Percentiles rank a stretch among this genome's conserved stretches.
phyloP scores from a whole-genome alignment of 2,329 filamentous ascomycete genomes.

The Xylariales sp. region DNA sequence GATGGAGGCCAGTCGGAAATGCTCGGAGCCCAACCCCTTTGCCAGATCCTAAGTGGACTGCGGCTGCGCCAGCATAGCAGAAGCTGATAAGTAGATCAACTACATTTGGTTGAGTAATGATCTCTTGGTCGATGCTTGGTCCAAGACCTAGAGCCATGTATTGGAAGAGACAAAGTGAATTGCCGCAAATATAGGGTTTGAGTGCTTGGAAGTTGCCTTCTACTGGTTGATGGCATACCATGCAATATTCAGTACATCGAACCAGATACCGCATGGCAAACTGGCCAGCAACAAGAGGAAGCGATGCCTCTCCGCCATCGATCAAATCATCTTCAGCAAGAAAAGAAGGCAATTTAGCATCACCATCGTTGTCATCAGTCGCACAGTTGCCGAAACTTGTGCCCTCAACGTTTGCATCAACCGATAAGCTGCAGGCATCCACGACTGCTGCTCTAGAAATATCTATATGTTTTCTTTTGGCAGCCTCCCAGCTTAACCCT shows the following conservation, averaged over 20 bases:
- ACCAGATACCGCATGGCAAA: constrained; percentile 74
- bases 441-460: too few species aligned
- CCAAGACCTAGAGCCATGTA: constrained; percentile 86
- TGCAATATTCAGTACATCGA: constrained; percentile 80
- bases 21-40: constrained; percentile 30
- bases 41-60: too few species aligned
- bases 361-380: background rate
- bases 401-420: background rate
- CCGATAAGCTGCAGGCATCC: too few species aligned
- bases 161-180: constrained; percentile 76
- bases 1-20: constrained; percentile 34
- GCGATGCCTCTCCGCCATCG: constrained; percentile 33
- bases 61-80: constrained; percentile 55
- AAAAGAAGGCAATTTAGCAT: constrained; percentile 15
- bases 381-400: background rate
- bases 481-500: constrained; percentile 61
- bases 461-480: constrained; percentile 40
- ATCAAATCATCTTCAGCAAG: constrained; percentile 25
- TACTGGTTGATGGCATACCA: constrained; percentile 74
- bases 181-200: constrained; percentile 76
- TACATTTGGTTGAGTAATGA: constrained; percentile 72
- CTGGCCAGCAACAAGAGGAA: constrained; percentile 62
- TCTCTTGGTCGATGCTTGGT: constrained; percentile 79
- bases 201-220: constrained; percentile 62
- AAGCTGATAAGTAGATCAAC: constrained; percentile 83